Conservation (phyloP, 2,329 filamentous ascomycete genomes). For the Ceratocystis variospora region DNA sequence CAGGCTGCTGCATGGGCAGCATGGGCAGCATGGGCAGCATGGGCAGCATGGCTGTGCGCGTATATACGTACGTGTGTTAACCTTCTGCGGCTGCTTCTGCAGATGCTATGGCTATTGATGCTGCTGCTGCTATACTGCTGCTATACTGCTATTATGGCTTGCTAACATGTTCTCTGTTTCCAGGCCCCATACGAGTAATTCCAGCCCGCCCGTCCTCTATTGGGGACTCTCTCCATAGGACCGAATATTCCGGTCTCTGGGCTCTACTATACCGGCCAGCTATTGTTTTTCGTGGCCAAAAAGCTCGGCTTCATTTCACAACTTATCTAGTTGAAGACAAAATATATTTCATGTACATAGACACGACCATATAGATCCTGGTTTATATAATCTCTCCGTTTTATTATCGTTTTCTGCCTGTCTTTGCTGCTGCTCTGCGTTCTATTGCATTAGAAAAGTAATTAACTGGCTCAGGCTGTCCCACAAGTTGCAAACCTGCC, state of each 20-base stretch:
- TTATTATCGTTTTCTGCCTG: not conserved
- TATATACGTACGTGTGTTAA: not conserved
- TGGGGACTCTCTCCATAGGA: not conserved
- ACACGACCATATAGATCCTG: not conserved
- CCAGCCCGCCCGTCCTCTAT: not conserved
- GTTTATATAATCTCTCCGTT: not conserved
- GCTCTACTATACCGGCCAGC: no score
- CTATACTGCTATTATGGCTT: no score
- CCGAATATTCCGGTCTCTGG: not conserved
- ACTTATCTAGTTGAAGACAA: not conserved
- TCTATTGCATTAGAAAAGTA: not conserved
- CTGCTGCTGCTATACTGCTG: not conserved
- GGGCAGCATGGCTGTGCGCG: not conserved
- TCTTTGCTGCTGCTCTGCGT: not conserved
- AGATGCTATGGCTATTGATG: not conserved
- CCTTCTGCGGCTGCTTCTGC: not conserved
- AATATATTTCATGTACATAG: conserved; percentile 9
- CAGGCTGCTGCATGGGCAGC: not conserved
- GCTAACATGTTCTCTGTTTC: not conserved
- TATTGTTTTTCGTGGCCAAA: no score
- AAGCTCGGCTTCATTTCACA: not conserved
- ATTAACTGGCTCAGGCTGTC: no score
- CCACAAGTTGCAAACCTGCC: not conserved
- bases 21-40: not conserved
- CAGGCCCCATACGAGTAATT: not conserved